Conservation (phyloP, 2,329 filamentous ascomycete species). For the Aureobasidium sp. region DNA sequence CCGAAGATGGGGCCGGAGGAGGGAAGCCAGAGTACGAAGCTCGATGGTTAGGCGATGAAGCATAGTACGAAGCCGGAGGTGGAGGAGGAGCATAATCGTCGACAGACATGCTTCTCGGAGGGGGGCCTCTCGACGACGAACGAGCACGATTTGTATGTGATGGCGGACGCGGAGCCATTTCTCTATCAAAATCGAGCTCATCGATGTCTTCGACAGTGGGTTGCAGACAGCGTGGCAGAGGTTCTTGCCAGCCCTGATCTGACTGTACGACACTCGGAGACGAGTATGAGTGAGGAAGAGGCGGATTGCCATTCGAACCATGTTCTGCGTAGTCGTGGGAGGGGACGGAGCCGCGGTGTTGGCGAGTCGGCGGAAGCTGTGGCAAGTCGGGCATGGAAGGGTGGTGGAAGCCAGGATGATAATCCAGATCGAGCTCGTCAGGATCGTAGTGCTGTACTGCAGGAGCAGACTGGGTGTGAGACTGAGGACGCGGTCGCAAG, state of each 20-base stretch:
- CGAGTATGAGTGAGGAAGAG: conserved; percentile 7
- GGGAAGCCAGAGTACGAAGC: conserved; percentile 17
- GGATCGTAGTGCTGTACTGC: conserved; percentile 1
- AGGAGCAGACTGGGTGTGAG: conserved; percentile 7
- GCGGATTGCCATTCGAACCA: conserved; percentile 6
- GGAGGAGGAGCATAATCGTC: conserved; percentile 27
- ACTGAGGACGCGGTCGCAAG: not conserved
- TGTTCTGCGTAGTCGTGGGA: not conserved
- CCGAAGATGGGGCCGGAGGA: conserved; percentile 8
- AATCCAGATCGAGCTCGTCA: conserved; percentile 10
- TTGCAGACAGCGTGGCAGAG: conserved; percentile 39
- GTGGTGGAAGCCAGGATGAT: conserved; percentile 17
- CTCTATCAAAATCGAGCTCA: conserved; percentile 26
- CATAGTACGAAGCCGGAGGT: conserved; percentile 21
- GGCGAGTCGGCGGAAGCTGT: conserved; percentile 27
- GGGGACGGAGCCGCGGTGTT: conserved; percentile 22
- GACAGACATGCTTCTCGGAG: conserved; percentile 25
- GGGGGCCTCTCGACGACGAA: conserved; percentile 19
- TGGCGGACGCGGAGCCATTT: conserved; percentile 31
- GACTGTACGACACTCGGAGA: conserved; percentile 9
- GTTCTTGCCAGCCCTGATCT: conserved; percentile 10
- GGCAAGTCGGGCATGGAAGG: conserved; percentile 30
- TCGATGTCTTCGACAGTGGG: conserved; percentile 60
- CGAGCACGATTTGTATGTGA: conserved; percentile 17
- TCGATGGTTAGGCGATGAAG: not conserved